Base-by-base conservation (phyloP, 192 early-diverging fungal genomes). In the Backusella luteola region DNA sequence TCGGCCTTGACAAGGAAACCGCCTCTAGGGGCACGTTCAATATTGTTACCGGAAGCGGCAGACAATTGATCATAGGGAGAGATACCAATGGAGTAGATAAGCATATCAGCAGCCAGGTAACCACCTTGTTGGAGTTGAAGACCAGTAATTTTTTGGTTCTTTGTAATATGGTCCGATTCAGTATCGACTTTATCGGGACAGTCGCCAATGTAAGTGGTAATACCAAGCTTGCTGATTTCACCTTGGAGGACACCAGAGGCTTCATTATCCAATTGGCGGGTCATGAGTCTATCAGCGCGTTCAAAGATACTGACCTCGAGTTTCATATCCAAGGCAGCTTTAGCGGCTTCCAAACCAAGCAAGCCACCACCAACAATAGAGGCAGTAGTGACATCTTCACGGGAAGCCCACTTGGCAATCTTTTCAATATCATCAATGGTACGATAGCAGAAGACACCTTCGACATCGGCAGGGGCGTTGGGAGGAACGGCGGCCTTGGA, bases 291-390 rank as follows among this genome's bases (percentile, higher is more conserved):
- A 8, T 71, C 76, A 44, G 77, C 81, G 36, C 90, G 78, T 69
- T 92, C 90, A 76, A 90, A 75, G 21, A 92, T 85, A 2, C 77
- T 86, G 12, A 88, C 85, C 11, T 75, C 67, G 14, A 86, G 80
- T 5, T 83, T 81, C 29, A 93, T 77, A 73, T 92, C 88, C 34
- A 73, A 73, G 32, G 83, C 80, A 34, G 91, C 91, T 66, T 89
- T 89, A 38, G 91, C 91, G 26, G 91, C 91, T 76, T 92, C 91
- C n/a, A 92, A 73, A 11, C 91, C 91, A 34, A 92, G 82, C 39
- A 92, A 77, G n/a, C 91, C 91, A 36, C 91, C 91, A 26, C 91
- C 91, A 52, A 92, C 74, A 29, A 92, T 85, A 26, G 86, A 86
- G n/a, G 89, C 91, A 8, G 44, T 53, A 38, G 81, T 76, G 7